Percentiles rank a stretch among this genome's conserved stretches.
Conservation (phyloP, 345 rosid species). For the Gossypium mustelinum region DNA sequence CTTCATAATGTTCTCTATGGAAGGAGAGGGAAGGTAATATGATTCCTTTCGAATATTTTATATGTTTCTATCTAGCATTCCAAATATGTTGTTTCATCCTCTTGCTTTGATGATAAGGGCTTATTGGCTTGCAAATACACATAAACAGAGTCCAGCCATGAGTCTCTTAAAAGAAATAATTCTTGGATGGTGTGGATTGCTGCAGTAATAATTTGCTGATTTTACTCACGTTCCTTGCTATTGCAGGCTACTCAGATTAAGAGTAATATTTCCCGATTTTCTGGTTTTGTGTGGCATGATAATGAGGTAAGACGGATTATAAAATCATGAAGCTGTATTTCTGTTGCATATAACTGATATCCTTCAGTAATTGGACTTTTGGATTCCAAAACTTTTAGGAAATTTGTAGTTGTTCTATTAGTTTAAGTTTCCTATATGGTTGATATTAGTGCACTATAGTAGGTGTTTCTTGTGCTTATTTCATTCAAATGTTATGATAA, state of each 20-base stretch:
- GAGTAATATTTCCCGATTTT: slow-evolving; percentile 73
- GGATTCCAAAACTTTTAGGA: neutral
- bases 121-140: neutral
- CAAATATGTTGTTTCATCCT: neutral
- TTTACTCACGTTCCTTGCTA: slow-evolving; percentile 25
- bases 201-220: neutral
- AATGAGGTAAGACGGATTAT: slow-evolving; percentile 55
- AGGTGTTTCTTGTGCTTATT: neutral
- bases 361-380: neutral
- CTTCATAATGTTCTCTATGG: slow-evolving; percentile 74
- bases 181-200: slow-evolving; percentile 2
- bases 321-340: neutral
- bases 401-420: neutral
- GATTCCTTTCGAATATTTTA: neutral
- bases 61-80: neutral
- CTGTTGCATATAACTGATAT: neutral
- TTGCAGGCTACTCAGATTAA: slow-evolving; percentile 82
- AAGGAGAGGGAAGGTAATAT: slow-evolving; percentile 77
- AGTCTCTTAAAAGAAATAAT: neutral
- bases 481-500: slow-evolving; percentile 10
- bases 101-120: slow-evolving; percentile 1
- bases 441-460: neutral
- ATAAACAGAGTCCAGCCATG: neutral
- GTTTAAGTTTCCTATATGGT: neutral
- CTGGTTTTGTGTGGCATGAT: slow-evolving; percentile 90